phyloP scores from a whole-genome alignment of 2,329 filamentous ascomycete species.

The Epichloe uncinata region DNA sequence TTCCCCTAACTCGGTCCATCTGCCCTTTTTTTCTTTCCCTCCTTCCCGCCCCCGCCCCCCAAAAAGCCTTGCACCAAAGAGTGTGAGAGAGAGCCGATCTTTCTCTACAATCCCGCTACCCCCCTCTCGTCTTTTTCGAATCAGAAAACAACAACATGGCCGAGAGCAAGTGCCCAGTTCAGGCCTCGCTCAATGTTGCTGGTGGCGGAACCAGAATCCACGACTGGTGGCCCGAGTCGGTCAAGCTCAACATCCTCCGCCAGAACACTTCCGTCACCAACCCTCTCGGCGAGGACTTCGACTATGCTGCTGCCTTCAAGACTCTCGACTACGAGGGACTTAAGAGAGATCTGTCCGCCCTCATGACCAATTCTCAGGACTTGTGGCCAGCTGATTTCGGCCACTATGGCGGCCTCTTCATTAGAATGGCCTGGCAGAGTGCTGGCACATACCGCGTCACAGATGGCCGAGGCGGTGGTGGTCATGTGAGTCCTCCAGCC shows the following conservation, averaged over 20 bases:
- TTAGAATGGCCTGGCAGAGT: conserved; percentile 73
- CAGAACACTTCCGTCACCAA: conserved; percentile 53
- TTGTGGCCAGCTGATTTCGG: conserved; percentile 77
- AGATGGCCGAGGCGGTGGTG: conserved; percentile 63
- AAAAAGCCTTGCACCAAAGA: background rate
- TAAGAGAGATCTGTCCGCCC: conserved; percentile 58
- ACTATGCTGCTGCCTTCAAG: conserved; percentile 63
- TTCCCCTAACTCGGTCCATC: background rate
- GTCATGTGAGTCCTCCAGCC: conserved; percentile 27
- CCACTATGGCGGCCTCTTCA: conserved; percentile 68
- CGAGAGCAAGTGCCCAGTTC: conserved; percentile 20
- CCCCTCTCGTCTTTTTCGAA: background rate
- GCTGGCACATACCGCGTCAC: conserved; percentile 65
- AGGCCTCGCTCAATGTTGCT: conserved; percentile 24
- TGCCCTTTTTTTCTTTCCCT: background rate
- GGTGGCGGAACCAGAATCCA: conserved; percentile 54
- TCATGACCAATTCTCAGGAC: conserved; percentile 69
- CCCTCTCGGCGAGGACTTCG: conserved; percentile 51
- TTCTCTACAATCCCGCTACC: too few relatives aligned
- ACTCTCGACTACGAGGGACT: conserved; percentile 43
- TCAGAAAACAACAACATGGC: conserved; percentile 9
- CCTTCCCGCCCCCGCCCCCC: background rate
- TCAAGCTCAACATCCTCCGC: conserved; percentile 59
- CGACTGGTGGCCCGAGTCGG: conserved; percentile 63
- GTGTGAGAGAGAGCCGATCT: background rate